Evolutionary conservation across 306 rosid genomes (phyloP), one percentile per base, ranked within the genome.

Genomic region (Delonix regia): DNA sequence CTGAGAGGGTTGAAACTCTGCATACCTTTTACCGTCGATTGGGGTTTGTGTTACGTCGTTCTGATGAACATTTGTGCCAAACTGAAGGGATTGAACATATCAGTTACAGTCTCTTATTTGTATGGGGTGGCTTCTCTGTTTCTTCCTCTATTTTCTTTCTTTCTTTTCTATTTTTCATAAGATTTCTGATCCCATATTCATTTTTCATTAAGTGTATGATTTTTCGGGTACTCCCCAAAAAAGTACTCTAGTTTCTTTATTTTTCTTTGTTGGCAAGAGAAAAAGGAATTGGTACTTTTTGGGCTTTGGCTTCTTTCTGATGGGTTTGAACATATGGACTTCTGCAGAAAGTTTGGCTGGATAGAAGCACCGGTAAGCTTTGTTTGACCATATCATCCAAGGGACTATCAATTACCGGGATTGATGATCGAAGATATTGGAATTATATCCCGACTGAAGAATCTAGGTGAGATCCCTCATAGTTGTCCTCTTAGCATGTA

Each of bases 291-390:
- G 64, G 6, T 25, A 19, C n/a, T 59, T 38, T 56, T 52, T n/a
- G 53, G 13, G 48, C 21, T 30, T 57, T 24, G 48, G 30, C 15
- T 5, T 24, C 53, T n/a, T 69, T 2, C 22, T 70, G 22, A 78
- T 69, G 80, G 65, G 62, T 60, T 51, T 74, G 61, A 38, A 48
- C 41, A 38, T 45, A 27, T 77, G 49, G 61, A 49, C 52, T 69
- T 42, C 49, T 82, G 85, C 88, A 96, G 98, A 96, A 86, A 63
- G 89, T 90, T 77, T 96, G 99, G 99, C 70, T 96, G 87, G 93
- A 96, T 81, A 89, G 89, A 75, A 67, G 86, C 75, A 80, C 88
- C 19, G 97, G 97, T n/a, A 84, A 90, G 72, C 83, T 86, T 56
- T 96, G 96, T 79, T 22, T 96, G 83, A 86, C 91, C 15, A 66